Conservation (phyloP, 192 early-diverging fungal species). For the Pilobolus umbonatus region DNA sequence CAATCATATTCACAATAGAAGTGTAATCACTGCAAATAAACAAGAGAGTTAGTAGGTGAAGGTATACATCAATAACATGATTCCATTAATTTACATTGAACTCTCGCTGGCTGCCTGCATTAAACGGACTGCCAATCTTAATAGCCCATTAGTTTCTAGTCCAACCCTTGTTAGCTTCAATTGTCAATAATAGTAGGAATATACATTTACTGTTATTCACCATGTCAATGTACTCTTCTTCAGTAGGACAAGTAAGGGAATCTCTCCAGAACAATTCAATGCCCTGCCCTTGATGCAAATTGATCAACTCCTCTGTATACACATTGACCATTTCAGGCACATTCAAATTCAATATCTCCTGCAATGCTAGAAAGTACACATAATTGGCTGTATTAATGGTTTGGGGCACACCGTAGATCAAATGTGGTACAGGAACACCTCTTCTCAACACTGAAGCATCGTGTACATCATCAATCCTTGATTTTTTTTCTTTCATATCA, state of each 20-base stretch:
- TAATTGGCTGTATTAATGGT: constrained; percentile 97
- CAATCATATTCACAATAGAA: constrained; percentile 69
- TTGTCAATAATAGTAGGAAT: not conserved
- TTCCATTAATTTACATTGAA: constrained; percentile 37
- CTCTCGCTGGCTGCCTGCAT: constrained; percentile 49
- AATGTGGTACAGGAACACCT: constrained; percentile 89
- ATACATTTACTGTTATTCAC: constrained; percentile 65
- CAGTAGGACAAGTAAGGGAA: constrained; percentile 73
- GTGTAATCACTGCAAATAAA: constrained; percentile 49
- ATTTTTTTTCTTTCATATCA: not conserved
- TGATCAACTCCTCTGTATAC: constrained; percentile 86
- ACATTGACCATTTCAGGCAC: constrained; percentile 68
- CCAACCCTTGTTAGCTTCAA: not conserved
- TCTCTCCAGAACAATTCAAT: constrained; percentile 91
- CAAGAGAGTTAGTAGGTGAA: too few species aligned
- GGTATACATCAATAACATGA: too few species aligned
- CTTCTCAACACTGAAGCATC: constrained; percentile 84
- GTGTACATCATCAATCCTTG: constrained; percentile 92
- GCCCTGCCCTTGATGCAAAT: constrained; percentile 93
- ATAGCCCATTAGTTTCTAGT: constrained; percentile 77
- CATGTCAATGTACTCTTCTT: constrained; percentile 84
- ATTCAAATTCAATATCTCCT: constrained; percentile 62
- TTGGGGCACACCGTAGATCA: constrained; percentile 89
- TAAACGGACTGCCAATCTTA: constrained; percentile 82
- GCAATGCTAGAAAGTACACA: constrained; percentile 88